Evolutionary conservation across 2,329 filamentous ascomycete genomes (phyloP).

Genomic region (Penicillium sp.): DNA sequence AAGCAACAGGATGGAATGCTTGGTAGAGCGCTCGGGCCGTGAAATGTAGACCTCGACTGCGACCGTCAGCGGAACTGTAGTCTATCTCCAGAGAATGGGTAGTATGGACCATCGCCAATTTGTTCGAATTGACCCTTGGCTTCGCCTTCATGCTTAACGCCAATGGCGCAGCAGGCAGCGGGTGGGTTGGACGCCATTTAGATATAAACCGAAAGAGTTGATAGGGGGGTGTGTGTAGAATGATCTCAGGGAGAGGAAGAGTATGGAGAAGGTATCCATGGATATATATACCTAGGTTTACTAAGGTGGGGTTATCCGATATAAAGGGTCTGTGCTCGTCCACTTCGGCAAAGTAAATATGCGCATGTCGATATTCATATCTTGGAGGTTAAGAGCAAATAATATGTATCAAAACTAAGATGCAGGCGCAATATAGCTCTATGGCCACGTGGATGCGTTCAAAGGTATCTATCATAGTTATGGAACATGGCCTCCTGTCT

Average conservation of each 20-base stretch:
- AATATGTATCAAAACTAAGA: background rate
- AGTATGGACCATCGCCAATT: conserved; percentile 12
- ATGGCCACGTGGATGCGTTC: background rate
- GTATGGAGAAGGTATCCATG: background rate
- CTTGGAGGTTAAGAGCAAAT: background rate
- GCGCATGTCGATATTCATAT: background rate
- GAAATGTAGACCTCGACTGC: conserved; percentile 15
- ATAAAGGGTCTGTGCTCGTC: no score
- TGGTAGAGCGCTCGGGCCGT: conserved; percentile 6
- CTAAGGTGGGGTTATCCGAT: background rate
- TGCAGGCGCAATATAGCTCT: background rate
- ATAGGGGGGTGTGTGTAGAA: background rate
- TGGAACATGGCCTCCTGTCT: background rate
- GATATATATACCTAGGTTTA: background rate
- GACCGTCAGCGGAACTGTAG: background rate
- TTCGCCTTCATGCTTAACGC: conserved; percentile 15
- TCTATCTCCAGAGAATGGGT: background rate
- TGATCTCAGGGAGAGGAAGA: no score
- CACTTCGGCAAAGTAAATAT: background rate
- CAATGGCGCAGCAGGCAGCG: conserved; percentile 12
- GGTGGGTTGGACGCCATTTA: conserved; percentile 16
- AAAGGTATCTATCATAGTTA: background rate
- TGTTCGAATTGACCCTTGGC: conserved; percentile 12
- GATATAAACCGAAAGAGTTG: background rate
- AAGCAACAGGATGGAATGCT: conserved; percentile 13